Percentiles rank a stretch among this genome's conserved stretches.
Evolutionary conservation across 2,329 filamentous ascomycete genomes (phyloP).

Genomic region (Thelonectria olida): DNA sequence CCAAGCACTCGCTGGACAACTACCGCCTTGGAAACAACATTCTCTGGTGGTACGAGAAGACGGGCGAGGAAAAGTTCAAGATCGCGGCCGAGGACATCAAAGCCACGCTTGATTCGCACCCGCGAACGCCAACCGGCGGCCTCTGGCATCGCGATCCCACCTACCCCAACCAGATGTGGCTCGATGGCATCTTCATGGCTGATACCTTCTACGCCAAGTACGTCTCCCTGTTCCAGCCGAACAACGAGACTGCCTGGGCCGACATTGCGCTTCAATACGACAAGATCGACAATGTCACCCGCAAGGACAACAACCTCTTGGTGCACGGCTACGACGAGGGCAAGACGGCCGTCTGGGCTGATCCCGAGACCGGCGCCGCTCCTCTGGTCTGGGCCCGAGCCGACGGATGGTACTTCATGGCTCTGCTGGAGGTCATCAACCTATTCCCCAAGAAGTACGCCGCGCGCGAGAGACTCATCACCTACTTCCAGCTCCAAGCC

Average conservation of each 20-base stretch:
- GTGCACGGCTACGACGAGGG: constrained; percentile 65
- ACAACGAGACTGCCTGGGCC: constrained; percentile 46
- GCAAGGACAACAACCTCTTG: constrained; percentile 52
- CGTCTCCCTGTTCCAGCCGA: constrained; percentile 36
- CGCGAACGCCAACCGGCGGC: constrained; percentile 59
- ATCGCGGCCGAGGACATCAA: constrained; percentile 57
- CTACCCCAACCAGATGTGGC: neutral
- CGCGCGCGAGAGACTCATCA: constrained; percentile 46
- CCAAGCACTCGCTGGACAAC: constrained; percentile 61
- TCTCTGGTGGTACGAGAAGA: constrained; percentile 58
- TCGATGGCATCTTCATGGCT: constrained; percentile 55
- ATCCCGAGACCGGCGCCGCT: constrained; percentile 57
- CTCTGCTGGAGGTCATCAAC: constrained; percentile 60
- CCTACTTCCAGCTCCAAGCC: constrained; percentile 52
- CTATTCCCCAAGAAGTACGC: constrained; percentile 51
- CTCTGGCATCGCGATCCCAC: constrained; percentile 60
- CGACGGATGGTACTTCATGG: constrained; percentile 64
- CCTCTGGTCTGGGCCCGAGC: constrained; percentile 64
- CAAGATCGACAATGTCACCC: constrained; percentile 54
- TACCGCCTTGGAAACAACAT: constrained; percentile 63
- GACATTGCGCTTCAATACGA: constrained; percentile 57
- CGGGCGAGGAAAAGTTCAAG: constrained; percentile 58
- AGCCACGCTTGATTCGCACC: constrained; percentile 56
- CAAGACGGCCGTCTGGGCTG: constrained; percentile 60
- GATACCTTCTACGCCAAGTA: constrained; percentile 55